Evolutionary conservation across 805 yeast genomes (phyloP), one percentile per base, ranked within the genome.

Genomic region (Barnettozyma populi): DNA sequence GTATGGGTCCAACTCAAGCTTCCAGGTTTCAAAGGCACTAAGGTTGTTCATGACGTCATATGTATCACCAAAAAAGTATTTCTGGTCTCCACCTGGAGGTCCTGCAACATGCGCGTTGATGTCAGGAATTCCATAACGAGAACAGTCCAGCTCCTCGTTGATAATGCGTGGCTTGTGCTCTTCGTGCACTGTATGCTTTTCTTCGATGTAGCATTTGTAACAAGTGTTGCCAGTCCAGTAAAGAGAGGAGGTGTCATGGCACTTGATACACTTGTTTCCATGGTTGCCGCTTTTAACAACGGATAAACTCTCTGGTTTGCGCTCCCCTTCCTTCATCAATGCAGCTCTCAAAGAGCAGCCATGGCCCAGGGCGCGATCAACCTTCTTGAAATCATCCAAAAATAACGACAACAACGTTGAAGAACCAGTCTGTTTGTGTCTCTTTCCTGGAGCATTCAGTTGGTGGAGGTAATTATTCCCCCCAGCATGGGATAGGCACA

Each of bases 401-500:
- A 41, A 62, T 1, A 56, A 41, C 5, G 47, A 36, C 5, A 64
- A 50, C 2, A 59, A 57, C 23, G 57, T 52, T 2, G 24, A 5
- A 3, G 38, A 10, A 23, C 39, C 46, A 10, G 50, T 21, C 18
- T 50, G 50, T 48, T 52, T 59, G 13, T 24, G 29, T 18, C 55
- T 49, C 36, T 51, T 56, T 5, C 49, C 53, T 23, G 53, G 54
- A 18, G 42, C 59, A 25, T 37, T 46, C 50, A 72, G 49, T 2
- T 59, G 43, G 41, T 60, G 60, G n/a, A 71, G 37, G 20, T 18
- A 51, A 18, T 37, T 10, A 1, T 36, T 29, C 8, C 44, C 25
- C 0, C 14, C 36, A 7, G 20, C 45, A 58, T 78, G 82, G 3
- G 59, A 54, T 0, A 69, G 60, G 53, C 85, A 80, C 2, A 67